Conservation (phyloP, 2,329 filamentous ascomycete genomes). For the Rhynchosporium secalis region DNA sequence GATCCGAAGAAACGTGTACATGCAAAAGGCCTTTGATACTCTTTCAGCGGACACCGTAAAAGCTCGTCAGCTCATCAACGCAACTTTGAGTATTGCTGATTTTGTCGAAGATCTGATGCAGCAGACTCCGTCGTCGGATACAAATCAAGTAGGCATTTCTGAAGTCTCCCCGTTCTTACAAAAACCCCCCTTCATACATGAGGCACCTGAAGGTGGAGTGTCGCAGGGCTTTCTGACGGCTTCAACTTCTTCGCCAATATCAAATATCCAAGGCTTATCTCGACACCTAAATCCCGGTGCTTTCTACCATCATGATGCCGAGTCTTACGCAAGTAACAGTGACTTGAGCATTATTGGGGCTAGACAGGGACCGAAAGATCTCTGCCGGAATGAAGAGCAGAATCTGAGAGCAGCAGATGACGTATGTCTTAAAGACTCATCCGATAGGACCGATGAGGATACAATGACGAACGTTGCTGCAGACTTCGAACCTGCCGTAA, state of each 20-base stretch:
- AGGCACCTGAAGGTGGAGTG: slow-evolving; percentile 5
- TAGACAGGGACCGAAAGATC: background rate
- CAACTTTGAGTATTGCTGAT: slow-evolving; percentile 7
- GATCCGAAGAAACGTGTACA: too few species aligned
- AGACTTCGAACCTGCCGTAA: background rate
- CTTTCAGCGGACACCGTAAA: background rate
- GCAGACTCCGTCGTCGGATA: background rate
- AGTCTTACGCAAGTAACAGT: background rate
- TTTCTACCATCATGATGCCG: background rate
- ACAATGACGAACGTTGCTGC: background rate
- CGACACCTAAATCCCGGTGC: background rate
- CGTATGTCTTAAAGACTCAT: too few species aligned
- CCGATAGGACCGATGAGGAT: background rate
- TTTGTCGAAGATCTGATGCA: slow-evolving; percentile 1
- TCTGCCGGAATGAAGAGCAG: background rate
- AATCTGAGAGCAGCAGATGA: background rate
- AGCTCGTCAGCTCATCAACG: background rate
- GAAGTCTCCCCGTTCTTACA: background rate
- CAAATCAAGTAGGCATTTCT: slow-evolving; percentile 1
- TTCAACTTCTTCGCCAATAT: slow-evolving; percentile 5
- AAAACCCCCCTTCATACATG: background rate
- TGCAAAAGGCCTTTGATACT: too few species aligned
- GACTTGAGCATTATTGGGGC: background rate
- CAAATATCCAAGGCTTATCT: background rate
- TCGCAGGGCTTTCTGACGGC: slow-evolving; percentile 3